Percentiles rank a stretch among this genome's conserved stretches.
Conservation (phyloP, 2,329 filamentous ascomycete genomes). For the Penicillium sp. region DNA sequence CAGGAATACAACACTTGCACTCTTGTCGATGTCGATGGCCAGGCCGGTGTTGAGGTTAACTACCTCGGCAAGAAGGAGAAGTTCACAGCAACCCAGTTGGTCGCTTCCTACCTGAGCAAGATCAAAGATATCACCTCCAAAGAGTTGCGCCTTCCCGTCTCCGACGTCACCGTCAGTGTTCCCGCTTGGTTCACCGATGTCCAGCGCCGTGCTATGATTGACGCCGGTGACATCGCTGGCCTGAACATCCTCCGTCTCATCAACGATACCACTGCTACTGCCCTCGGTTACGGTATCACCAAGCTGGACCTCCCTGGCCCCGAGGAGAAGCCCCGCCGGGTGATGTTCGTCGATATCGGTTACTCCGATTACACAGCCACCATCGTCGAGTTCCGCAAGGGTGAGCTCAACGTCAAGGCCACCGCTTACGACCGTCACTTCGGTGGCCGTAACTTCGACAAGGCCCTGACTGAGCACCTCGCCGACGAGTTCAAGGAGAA, state of each 20-base stretch:
- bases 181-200: conserved; percentile 96
- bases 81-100: conserved; percentile 90
- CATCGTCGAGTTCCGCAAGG: conserved; percentile 95
- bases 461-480: conserved; percentile 90
- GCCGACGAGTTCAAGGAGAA: conserved; percentile 95
- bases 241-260: conserved; percentile 90
- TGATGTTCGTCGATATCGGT: conserved; percentile 90
- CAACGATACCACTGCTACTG: conserved; percentile 96
- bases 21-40: conserved; percentile 85
- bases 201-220: conserved; percentile 83
- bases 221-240: conserved; percentile 88
- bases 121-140: conserved; percentile 81
- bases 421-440: conserved; percentile 94
- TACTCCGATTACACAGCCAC: conserved; percentile 95
- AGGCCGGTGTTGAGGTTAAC: conserved; percentile 88
- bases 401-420: conserved; percentile 88
- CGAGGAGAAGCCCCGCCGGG: conserved; percentile 88
- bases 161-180: conserved; percentile 89
- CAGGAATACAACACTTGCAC: conserved; percentile 83
- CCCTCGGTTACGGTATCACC: conserved; percentile 95
- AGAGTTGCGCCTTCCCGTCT: conserved; percentile 87
- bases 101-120: conserved; percentile 94
- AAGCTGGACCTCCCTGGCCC: conserved; percentile 85
- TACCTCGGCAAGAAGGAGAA: conserved; percentile 93
- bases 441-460: conserved; percentile 95